These are phyloP conservation scores for Spiraea crenata DNA, from an alignment of 331 rosid species.

Conservation along the genomic window DNA sequence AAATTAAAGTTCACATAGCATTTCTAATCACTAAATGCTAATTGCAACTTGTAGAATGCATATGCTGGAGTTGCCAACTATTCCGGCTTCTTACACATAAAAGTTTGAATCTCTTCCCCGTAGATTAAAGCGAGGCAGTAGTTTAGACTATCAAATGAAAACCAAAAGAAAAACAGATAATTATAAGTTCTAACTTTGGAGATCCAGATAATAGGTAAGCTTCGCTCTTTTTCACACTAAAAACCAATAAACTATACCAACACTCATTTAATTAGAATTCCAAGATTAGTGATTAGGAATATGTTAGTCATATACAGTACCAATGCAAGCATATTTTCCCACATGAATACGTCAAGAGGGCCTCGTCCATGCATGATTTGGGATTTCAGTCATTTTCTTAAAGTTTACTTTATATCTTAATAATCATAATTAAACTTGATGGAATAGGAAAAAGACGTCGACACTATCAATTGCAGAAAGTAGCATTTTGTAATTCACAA, in stretches of 20 bases:
- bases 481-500: no score
- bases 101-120: no score
- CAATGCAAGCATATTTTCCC: conserved; percentile 16
- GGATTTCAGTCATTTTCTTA: conserved; percentile 30
- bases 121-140: no score
- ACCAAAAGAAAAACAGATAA: no score
- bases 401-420: conserved; percentile 25
- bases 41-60: no score
- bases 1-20: no score
- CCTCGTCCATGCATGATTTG: conserved; percentile 10
- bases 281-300: background rate
- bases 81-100: no score
- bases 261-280: conserved; percentile 1
- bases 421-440: conserved; percentile 18
- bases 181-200: no score
- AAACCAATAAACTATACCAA: conserved; percentile 15
- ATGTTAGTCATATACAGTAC: background rate
- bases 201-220: background rate
- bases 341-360: conserved; percentile 29
- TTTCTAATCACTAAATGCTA: no score
- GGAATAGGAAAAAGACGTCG: conserved; percentile 7
- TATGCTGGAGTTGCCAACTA: no score
- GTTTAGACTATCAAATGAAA: no score
- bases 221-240: conserved; percentile 8
- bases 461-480: conserved; percentile 9